These are phyloP conservation scores for Phytophthora foliorum DNA, from an alignment of 352 stramenopile species.

Conservation along the genomic window DNA sequence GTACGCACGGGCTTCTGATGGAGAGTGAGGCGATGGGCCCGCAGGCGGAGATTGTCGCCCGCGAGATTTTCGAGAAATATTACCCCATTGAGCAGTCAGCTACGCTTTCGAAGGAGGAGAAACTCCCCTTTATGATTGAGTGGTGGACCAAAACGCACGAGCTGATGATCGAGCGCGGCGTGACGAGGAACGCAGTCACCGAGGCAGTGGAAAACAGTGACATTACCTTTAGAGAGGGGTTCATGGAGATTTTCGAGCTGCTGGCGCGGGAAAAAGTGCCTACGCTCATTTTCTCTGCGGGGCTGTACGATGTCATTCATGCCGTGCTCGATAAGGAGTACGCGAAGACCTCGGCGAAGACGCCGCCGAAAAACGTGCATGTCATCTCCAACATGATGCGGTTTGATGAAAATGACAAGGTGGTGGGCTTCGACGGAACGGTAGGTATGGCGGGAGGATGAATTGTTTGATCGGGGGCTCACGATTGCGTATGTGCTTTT, in stretches of 20 bases:
- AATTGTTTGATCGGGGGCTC: background rate
- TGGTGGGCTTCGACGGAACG: slow-evolving; percentile 64
- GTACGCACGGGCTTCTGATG: slow-evolving; percentile 66
- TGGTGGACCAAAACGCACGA: slow-evolving; percentile 72
- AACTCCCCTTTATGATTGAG: slow-evolving; percentile 82
- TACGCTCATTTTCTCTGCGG: slow-evolving; percentile 78
- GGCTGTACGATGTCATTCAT: slow-evolving; percentile 86
- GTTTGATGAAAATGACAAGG: slow-evolving; percentile 59
- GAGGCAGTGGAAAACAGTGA: slow-evolving; percentile 61
- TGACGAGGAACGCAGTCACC: slow-evolving; percentile 54
- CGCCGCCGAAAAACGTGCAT: slow-evolving; percentile 67
- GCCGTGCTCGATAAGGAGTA: slow-evolving; percentile 77
- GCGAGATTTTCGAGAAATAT: slow-evolving; percentile 76
- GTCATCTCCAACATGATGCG: slow-evolving; percentile 88
- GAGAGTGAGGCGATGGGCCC: slow-evolving; percentile 54
- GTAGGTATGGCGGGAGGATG: slow-evolving; percentile 36
- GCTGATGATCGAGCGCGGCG: slow-evolving; percentile 64
- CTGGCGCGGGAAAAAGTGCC: slow-evolving; percentile 67
- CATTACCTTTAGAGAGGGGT: slow-evolving; percentile 65
- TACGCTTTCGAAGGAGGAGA: slow-evolving; percentile 72
- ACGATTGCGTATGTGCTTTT: slow-evolving; percentile 12
- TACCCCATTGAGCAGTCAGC: slow-evolving; percentile 83
- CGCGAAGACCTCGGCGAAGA: slow-evolving; percentile 39
- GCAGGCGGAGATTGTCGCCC: slow-evolving; percentile 31
- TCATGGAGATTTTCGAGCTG: slow-evolving; percentile 71